Evolutionary conservation across 169 alveolate species (phyloP), one percentile per base, ranked within the genome.

Genomic region (Cryptosporidium viatorum): DNA sequence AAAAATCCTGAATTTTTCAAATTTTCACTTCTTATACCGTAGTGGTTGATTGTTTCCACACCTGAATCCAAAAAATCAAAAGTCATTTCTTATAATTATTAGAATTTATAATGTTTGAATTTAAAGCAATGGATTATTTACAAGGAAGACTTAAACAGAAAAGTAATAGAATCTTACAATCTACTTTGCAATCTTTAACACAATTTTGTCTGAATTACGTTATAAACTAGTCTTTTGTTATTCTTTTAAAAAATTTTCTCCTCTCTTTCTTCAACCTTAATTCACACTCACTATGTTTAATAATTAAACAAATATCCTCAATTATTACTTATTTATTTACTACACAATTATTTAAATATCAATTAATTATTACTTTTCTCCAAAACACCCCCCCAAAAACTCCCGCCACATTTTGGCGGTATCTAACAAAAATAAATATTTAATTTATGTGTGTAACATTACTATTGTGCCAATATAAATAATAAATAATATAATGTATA

Each of bases 51-150:
- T 16, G 71, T 33, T 39, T 65, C 71, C 3, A 65, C 23, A 10
- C 71, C 50, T 29, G 43, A 31, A 37, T 65, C 71, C 71, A 65
- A 37, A 35, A 65, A 65, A 37, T 65, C 71, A 33, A 65, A 65
- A 39, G 71, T 65, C 71, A 65, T 65, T 14, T 65, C 33, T 16
- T 16, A 8, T 55, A 18, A 21, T 51, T 51, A 3, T n/a, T 33
- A 33, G 39, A 51, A 51, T 21, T 51, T 21, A 21, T 51, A 12
- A 3, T 4, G 3, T 16, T 51, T 51, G 62, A 21, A 12, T 29
- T 48, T 21, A 51, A 51, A 21, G 21, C 8, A 51, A 51, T 55
- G 37, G 55, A 48, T 12, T 48, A 55, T 55, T 52, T 55, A 23
- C 37, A 26, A 26, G 8, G 7, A 26, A 55, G 10, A 26, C 21